phyloP scores from a whole-genome alignment of 495 filamentous ascomycete genomes.

The Coniosporium apollinis region DNA sequence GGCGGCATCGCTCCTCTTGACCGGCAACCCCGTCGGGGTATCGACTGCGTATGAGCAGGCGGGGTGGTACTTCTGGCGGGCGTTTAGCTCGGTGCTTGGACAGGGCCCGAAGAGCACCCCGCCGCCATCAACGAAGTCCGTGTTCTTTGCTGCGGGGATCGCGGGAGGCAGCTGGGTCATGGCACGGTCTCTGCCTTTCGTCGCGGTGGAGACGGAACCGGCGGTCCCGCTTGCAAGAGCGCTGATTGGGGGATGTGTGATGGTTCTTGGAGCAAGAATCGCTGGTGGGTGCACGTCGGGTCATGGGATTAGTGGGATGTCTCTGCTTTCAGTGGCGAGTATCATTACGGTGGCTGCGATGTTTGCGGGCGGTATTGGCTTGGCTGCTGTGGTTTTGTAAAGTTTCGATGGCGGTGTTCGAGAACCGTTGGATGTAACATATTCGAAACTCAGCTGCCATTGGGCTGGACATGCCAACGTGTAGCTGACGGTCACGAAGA shows the following conservation, averaged over 20 bases:
- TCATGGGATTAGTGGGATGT: constrained; percentile 41
- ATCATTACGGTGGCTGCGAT: constrained; percentile 32
- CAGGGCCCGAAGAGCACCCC: background rate
- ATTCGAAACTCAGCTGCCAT: too few species aligned
- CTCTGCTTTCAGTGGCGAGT: constrained; percentile 32
- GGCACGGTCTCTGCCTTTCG: constrained; percentile 1
- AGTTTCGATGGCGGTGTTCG: too few species aligned
- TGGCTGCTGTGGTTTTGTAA: background rate
- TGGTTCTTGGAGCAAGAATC: constrained; percentile 35
- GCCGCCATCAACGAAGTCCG: constrained; percentile 7
- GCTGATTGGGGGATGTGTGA: constrained; percentile 31
- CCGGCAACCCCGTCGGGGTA: constrained; percentile 31
- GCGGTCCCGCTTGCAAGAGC: too few species aligned
- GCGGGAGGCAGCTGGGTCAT: constrained; percentile 24
- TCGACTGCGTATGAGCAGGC: constrained; percentile 35
- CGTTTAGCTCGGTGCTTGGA: constrained; percentile 5
- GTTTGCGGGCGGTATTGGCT: constrained; percentile 29
- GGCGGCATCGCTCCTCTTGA: constrained; percentile 25
- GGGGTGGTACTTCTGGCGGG: constrained; percentile 29
- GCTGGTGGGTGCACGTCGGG: constrained; percentile 43
- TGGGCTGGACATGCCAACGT: too few species aligned
- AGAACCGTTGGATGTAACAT: too few species aligned
- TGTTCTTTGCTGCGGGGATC: constrained; percentile 31
- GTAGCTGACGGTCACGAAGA: too few species aligned
- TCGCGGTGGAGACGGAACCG: constrained; percentile 2